Evolutionary conservation across 495 filamentous ascomycete genomes (phyloP).

Genomic region (Staphylotrichum longicolle): DNA sequence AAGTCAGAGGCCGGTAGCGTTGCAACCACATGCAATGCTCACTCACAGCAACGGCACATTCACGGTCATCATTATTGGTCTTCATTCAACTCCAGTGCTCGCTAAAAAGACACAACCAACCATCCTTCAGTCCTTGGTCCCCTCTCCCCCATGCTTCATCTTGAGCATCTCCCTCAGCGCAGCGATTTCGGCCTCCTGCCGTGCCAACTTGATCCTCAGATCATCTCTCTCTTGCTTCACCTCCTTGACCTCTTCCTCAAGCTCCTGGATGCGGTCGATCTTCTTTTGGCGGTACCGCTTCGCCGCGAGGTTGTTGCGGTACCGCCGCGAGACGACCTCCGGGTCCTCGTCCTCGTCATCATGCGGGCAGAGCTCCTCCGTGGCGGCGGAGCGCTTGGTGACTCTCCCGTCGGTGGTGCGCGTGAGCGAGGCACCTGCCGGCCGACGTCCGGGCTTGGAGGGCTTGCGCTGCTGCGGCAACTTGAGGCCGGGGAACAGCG

Average conservation of each 20-base stretch:
- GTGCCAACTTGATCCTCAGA: conserved; percentile 59
- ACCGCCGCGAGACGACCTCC: conserved; percentile 50
- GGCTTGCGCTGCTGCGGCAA: conserved; percentile 2
- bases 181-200: conserved; percentile 59
- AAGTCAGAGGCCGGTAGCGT: no score
- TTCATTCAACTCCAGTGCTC: no score
- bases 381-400: background rate
- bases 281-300: conserved; percentile 70
- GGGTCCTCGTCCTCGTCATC: conserved; percentile 20
- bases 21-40: no score
- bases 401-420: conserved; percentile 8
- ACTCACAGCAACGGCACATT: no score
- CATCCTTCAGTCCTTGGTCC: conserved; percentile 8
- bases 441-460: conserved; percentile 18
- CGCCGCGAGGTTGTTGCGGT: conserved; percentile 66
- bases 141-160: conserved; percentile 27
- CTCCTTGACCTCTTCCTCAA: conserved; percentile 60
- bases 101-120: background rate
- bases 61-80: no score
- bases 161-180: conserved; percentile 46
- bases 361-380: background rate
- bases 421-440: conserved; percentile 8
- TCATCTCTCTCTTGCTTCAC: conserved; percentile 63
- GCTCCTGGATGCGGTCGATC: conserved; percentile 60
- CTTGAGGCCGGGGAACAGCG: conserved; percentile 19